Conservation (phyloP, 2,329 filamentous ascomycete genomes). For the Pyricularia pennisetigena region DNA sequence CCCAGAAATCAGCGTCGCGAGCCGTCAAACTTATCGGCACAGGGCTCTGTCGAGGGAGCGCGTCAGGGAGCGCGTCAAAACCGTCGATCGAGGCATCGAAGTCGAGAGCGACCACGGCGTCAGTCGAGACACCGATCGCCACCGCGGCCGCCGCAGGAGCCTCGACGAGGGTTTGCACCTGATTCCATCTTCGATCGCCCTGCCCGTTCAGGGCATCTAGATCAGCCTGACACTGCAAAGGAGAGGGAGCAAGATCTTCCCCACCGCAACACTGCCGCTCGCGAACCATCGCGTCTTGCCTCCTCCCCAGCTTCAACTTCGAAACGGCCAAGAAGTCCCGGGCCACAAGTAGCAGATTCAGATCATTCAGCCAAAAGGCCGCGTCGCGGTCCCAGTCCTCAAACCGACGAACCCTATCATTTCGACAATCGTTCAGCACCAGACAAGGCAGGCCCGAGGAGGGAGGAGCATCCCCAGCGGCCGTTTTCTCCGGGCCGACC, state of each 20-base stretch:
- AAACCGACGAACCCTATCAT: not conserved
- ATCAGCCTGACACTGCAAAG: not conserved
- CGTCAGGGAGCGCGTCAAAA: conserved; percentile 25
- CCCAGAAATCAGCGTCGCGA: conserved; percentile 13
- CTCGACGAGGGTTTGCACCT: not conserved
- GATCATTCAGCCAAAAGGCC: conserved; percentile 11
- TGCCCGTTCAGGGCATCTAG: conserved; percentile 7
- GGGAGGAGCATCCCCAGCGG: conserved; percentile 2
- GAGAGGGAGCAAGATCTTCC: not conserved
- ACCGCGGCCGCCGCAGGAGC: not conserved
- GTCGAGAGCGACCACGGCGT: conserved; percentile 22
- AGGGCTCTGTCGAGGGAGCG: conserved; percentile 19
- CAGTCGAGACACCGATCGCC: conserved; percentile 2
- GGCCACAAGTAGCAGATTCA: conserved; percentile 10
- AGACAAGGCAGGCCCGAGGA: not conserved
- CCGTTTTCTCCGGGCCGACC: conserved; percentile 9
- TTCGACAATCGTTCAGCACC: not conserved
- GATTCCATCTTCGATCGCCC: conserved; percentile 3
- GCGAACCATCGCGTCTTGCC: conserved; percentile 9
- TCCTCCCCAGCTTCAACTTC: conserved; percentile 12
- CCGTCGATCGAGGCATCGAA: conserved; percentile 26
- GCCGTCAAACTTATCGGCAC: conserved; percentile 13
- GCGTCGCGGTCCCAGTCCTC: conserved; percentile 12
- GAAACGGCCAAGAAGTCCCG: conserved; percentile 20
- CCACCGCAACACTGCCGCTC: not conserved